phyloP scores from a whole-genome alignment of 495 filamentous ascomycete genomes.

The Chaetomidium leptoderma region DNA sequence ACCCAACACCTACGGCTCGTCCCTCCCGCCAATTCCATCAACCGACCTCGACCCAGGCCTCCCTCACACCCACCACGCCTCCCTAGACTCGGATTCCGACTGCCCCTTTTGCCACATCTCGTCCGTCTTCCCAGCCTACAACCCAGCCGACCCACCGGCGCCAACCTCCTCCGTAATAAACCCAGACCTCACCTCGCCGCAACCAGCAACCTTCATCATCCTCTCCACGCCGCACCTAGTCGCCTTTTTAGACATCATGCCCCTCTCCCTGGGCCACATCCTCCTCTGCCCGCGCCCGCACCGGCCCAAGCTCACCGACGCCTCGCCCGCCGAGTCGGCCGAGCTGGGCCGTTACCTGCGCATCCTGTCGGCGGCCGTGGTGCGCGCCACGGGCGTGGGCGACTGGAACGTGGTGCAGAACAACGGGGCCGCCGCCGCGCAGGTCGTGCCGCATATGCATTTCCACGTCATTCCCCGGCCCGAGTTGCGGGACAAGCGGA shows the following conservation, averaged over 20 bases:
- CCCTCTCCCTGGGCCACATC: conserved; percentile 71
- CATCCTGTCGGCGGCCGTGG: conserved; percentile 66
- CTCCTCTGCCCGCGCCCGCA: conserved; percentile 71
- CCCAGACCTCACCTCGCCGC: conserved; percentile 31
- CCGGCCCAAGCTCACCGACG: conserved; percentile 64
- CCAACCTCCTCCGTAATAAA: conserved; percentile 30
- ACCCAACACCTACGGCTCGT: conserved; percentile 9
- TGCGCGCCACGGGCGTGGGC: conserved; percentile 55
- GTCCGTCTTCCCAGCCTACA: conserved; percentile 41
- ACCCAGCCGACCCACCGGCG: conserved; percentile 34
- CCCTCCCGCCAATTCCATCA: conserved; percentile 10
- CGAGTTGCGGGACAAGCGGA: conserved; percentile 43
- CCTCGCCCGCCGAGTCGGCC: conserved; percentile 49
- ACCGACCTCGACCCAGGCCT: conserved; percentile 14
- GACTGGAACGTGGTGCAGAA: conserved; percentile 96
- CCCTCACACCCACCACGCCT: neutral
- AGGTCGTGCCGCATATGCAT: conserved; percentile 87
- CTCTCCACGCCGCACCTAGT: conserved; percentile 68
- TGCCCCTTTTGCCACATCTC: conserved; percentile 71
- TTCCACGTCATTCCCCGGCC: conserved; percentile 85
- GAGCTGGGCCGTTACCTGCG: conserved; percentile 71
- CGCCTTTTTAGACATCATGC: conserved; percentile 89
- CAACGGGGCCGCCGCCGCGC: conserved; percentile 81
- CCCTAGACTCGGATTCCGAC: neutral
- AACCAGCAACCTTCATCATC: conserved; percentile 59